Percentiles rank a stretch among this genome's conserved stretches.
Evolutionary conservation across 257 asterid species (phyloP).

Genomic region (Ajuga chamaepitys): DNA sequence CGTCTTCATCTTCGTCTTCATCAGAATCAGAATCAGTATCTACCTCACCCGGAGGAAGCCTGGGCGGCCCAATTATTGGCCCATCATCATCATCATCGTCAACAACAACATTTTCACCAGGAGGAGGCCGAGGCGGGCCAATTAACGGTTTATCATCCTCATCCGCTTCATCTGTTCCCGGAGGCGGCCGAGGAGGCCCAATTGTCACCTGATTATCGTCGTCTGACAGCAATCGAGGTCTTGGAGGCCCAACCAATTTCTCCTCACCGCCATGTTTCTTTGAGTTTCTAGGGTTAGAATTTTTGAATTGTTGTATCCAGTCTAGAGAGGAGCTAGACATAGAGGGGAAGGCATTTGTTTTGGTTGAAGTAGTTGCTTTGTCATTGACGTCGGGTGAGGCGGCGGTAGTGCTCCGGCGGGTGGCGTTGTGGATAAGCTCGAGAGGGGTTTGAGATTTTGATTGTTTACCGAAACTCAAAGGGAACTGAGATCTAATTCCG

Average conservation of each 20-base stretch:
- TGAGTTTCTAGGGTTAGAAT: slow-evolving; percentile 35
- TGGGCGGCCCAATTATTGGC: slow-evolving; percentile 55
- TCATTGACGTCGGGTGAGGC: slow-evolving; percentile 14
- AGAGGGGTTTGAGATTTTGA: slow-evolving; percentile 59
- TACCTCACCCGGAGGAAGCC: slow-evolving; percentile 32
- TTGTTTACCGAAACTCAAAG: slow-evolving; percentile 71
- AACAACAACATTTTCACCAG: slow-evolving; percentile 8
- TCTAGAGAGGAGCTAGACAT: slow-evolving; percentile 48
- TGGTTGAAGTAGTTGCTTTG: slow-evolving; percentile 19
- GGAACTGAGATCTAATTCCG: slow-evolving; percentile 76
- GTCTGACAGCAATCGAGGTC: slow-evolving; percentile 27
- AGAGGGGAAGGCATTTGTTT: slow-evolving; percentile 26
- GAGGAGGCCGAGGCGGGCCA: slow-evolving; percentile 58
- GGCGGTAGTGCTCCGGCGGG: slow-evolving; percentile 48
- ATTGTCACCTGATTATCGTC: slow-evolving; percentile 23
- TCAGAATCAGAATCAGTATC: slow-evolving; percentile 24
- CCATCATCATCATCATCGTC: slow-evolving; percentile 32
- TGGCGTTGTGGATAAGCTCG: slow-evolving; percentile 68
- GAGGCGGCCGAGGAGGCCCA: slow-evolving; percentile 52
- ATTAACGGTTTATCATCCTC: slow-evolving; percentile 32
- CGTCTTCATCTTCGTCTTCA: slow-evolving; percentile 59
- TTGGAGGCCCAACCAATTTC: slow-evolving; percentile 45
- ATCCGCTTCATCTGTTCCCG: slow-evolving; percentile 18
- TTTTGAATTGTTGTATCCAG: slow-evolving; percentile 50
- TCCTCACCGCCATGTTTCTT: slow-evolving; percentile 3